Conservation (phyloP, 306 rosid genomes). For the Neltuma alba region DNA sequence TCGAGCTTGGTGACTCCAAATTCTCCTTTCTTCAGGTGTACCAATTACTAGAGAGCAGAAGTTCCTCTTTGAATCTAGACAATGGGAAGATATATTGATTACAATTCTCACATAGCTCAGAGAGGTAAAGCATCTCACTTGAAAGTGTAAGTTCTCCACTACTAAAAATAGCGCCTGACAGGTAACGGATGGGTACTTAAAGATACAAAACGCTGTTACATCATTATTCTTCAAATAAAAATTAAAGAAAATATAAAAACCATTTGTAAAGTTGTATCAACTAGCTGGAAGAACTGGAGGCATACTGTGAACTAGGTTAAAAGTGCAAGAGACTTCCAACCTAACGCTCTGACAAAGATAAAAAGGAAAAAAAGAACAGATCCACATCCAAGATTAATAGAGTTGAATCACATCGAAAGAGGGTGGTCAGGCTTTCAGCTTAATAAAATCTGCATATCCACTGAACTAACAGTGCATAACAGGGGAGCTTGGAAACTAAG, state of each 20-base stretch:
- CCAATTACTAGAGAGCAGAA: conserved; percentile 78
- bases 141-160: not conserved
- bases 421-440: not conserved
- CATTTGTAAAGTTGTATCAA: not conserved
- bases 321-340: not conserved
- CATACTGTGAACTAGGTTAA: not conserved
- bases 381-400: not conserved
- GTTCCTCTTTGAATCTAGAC: conserved; percentile 65
- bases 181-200: not conserved
- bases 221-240: not conserved
- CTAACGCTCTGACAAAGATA: not conserved
- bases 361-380: not conserved
- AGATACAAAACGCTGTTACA: not conserved
- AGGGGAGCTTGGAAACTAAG: not conserved
- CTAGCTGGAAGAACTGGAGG: not conserved
- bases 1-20: conserved; percentile 74
- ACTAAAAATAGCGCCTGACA: not conserved
- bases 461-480: not conserved
- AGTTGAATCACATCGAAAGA: not conserved
- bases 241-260: not conserved
- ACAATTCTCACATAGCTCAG: conserved; percentile 14
- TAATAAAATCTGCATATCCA: not conserved
- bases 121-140: not conserved
- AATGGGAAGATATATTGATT: conserved; percentile 19
- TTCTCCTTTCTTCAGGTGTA: conserved; percentile 74